Percentiles rank a stretch among this genome's conserved stretches.
Conservation (phyloP, 2,329 filamentous ascomycete genomes). For the Fusarium decemcellulare region DNA sequence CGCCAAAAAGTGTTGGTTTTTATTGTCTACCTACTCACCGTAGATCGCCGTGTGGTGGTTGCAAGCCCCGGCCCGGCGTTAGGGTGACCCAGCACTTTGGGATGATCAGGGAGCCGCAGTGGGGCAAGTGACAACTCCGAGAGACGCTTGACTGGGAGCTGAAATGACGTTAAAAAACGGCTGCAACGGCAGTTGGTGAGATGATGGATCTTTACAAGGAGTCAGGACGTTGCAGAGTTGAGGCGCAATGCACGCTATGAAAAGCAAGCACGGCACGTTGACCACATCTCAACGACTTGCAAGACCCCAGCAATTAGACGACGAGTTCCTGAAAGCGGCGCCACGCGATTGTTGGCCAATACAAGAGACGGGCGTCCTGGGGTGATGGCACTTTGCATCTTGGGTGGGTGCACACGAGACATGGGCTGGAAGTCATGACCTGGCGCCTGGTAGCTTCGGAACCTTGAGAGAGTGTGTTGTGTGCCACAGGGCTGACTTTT, state of each 20-base stretch:
- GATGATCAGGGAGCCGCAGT: slow-evolving; percentile 38
- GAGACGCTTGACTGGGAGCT: slow-evolving; percentile 3
- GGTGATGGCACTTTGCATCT: slow-evolving; percentile 41
- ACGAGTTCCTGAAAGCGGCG: slow-evolving; percentile 17
- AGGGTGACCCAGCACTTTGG: slow-evolving; percentile 43
- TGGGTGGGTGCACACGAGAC: slow-evolving; percentile 31
- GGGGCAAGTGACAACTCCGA: slow-evolving; percentile 23
- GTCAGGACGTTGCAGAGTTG: background rate
- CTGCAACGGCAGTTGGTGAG: background rate
- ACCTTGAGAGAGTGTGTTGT: background rate
- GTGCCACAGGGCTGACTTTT: too few species aligned
- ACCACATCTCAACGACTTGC: slow-evolving; percentile 5
- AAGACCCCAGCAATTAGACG: slow-evolving; percentile 7
- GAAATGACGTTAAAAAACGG: slow-evolving; percentile 1
- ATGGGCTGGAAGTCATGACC: slow-evolving; percentile 14
- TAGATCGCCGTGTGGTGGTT: slow-evolving; percentile 37
- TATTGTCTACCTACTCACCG: too few species aligned
- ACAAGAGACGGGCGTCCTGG: slow-evolving; percentile 26
- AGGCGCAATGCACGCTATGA: background rate
- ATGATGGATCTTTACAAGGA: background rate
- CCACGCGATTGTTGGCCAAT: slow-evolving; percentile 27
- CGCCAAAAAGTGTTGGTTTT: background rate
- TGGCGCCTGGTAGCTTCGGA: background rate
- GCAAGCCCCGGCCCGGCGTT: slow-evolving; percentile 39
- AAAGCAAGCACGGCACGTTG: slow-evolving; percentile 11